A percentile compares a stretch with the other conserved stretches of the same genome.
phyloP scores from a whole-genome alignment of 179 eudicot genomes.

The Beta corolliflora region DNA sequence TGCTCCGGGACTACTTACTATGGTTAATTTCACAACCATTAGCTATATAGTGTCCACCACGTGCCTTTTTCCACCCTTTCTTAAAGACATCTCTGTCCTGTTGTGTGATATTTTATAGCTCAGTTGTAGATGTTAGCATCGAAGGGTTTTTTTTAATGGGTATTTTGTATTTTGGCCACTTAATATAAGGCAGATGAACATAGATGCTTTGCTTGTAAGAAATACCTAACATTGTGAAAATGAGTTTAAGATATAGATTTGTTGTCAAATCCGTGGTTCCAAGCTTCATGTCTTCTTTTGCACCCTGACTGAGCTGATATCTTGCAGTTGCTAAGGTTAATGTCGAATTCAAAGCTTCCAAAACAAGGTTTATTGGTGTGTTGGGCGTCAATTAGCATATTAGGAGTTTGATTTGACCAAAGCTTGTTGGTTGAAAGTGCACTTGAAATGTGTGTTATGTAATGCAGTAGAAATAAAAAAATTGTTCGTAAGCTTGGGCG shows the following conservation, averaged over 20 bases:
- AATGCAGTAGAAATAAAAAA: too few species aligned
- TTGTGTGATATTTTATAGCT: neutral
- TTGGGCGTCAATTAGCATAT: too few species aligned
- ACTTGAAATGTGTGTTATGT: too few species aligned
- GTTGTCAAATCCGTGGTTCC: neutral
- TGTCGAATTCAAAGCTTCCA: neutral
- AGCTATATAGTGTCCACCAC: neutral
- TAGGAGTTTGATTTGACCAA: neutral
- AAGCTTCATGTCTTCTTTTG: neutral
- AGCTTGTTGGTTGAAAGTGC: too few species aligned
- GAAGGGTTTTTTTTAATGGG: too few species aligned
- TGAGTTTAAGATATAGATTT: neutral
- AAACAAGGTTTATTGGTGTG: neutral
- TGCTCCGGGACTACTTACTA: neutral
- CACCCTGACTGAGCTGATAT: neutral
- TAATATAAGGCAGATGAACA: neutral
- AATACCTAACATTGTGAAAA: neutral
- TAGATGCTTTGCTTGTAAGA: neutral
- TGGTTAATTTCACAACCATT: neutral
- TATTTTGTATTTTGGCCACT: neutral
- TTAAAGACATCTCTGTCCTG: neutral
- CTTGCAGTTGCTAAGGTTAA: neutral
- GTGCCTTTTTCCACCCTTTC: neutral
- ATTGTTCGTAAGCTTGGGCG: too few species aligned
- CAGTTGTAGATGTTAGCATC: too few species aligned